Percentiles rank a stretch among this genome's conserved stretches.
phyloP scores from a whole-genome alignment of 768 basidiomycete species.

The Trametes cingulata region DNA sequence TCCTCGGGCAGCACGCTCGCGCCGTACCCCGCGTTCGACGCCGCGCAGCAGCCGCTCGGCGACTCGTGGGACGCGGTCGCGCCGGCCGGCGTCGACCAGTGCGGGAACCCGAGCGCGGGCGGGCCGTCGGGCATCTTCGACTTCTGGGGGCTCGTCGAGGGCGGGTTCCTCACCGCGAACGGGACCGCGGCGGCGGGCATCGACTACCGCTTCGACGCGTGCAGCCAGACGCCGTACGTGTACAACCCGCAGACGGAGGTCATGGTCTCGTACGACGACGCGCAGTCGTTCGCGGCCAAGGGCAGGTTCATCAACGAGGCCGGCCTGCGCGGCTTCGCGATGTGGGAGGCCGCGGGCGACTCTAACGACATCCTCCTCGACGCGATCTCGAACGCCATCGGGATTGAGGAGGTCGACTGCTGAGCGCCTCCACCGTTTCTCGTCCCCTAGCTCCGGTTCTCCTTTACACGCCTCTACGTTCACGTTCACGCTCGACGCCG shows the following conservation, averaged over 20 bases:
- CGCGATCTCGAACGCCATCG: slow-evolving; percentile 44
- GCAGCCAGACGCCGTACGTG: slow-evolving; percentile 38
- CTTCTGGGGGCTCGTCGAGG: slow-evolving; percentile 60
- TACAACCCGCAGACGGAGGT: slow-evolving; percentile 31
- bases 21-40: slow-evolving; percentile 52
- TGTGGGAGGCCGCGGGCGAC: slow-evolving; percentile 50
- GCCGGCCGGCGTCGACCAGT: slow-evolving; percentile 32
- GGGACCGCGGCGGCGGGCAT: slow-evolving; percentile 51
- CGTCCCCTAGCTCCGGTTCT: not conserved
- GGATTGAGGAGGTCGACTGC: slow-evolving; percentile 26
- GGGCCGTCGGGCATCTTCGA: slow-evolving; percentile 53
- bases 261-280: slow-evolving; percentile 39
- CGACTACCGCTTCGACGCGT: slow-evolving; percentile 38
- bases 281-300: slow-evolving; percentile 39
- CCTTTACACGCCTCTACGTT: not conserved
- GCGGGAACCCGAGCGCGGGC: slow-evolving; percentile 38
- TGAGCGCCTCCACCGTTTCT: not conserved
- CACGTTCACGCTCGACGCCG: slow-evolving; percentile 4
- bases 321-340: slow-evolving; percentile 44
- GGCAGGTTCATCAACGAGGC: slow-evolving; percentile 39
- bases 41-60: slow-evolving; percentile 44
- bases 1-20: slow-evolving; percentile 36
- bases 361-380: slow-evolving; percentile 52
- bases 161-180: slow-evolving; percentile 52
- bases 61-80: slow-evolving; percentile 32